Evolutionary conservation across 805 yeast genomes (phyloP).

Genomic region (Ogataea ramenticola): DNA sequence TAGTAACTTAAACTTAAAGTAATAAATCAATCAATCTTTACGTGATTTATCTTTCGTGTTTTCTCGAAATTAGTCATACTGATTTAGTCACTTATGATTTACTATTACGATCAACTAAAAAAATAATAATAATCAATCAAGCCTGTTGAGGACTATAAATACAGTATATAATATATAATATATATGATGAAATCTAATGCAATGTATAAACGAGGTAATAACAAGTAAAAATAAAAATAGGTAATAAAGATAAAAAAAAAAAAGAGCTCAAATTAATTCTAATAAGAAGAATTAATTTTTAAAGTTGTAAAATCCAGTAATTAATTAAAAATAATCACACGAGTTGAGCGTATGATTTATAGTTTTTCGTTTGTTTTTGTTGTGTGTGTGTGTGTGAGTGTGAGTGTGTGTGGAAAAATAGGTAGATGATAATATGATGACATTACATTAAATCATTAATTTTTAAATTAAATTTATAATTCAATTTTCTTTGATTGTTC

Average conservation of each 20-base stretch:
- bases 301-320: not conserved
- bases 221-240: not conserved
- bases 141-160: conserved; percentile 3
- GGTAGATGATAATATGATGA: no score
- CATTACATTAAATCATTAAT: not conserved
- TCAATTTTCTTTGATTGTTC: conserved; percentile 86
- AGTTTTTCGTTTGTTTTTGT: no score
- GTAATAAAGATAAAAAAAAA: not conserved
- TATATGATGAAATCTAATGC: conserved; percentile 1
- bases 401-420: not conserved
- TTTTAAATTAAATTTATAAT: conserved; percentile 32
- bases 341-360: conserved; percentile 30
- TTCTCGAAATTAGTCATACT: no score
- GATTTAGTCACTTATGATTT: not conserved
- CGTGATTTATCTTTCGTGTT: no score
- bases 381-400: no score
- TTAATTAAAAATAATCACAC: conserved; percentile 3
- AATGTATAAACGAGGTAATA: not conserved
- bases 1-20: no score
- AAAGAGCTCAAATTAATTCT: not conserved
- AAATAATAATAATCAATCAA: conserved; percentile 1
- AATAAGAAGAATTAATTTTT: not conserved
- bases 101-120: no score
- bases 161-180: conserved; percentile 1
- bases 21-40: no score